These are phyloP conservation scores for Cupressus sempervirens DNA, from an alignment of 75 land plant species.

Conservation along the genomic window DNA sequence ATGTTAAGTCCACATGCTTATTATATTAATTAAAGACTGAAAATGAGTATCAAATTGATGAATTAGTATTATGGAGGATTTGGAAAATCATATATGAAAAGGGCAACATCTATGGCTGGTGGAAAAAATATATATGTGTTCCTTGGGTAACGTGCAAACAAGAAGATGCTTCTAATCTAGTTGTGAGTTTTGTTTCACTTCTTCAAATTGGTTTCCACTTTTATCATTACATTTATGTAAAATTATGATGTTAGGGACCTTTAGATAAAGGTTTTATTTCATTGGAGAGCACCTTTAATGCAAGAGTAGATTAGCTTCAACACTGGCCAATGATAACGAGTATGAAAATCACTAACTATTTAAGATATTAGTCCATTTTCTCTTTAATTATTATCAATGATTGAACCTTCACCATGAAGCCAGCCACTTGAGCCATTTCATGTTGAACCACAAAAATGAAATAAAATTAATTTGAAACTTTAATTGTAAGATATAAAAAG, in stretches of 20 bases:
- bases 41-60: slow-evolving; percentile 73
- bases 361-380: background rate
- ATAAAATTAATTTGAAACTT: background rate
- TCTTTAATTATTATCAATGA: background rate
- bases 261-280: no score
- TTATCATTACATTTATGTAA: no score
- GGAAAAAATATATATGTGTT: slow-evolving; percentile 62
- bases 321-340: no score
- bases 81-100: slow-evolving; percentile 46
- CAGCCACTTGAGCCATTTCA: background rate
- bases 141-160: slow-evolving; percentile 98
- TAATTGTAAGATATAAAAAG: background rate
- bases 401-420: background rate
- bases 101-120: slow-evolving; percentile 90
- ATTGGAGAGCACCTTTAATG: no score
- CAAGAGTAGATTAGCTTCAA: no score
- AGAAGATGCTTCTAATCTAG: slow-evolving; percentile 75
- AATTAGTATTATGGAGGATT: slow-evolving; percentile 34
- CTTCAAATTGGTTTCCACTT: background rate
- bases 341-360: no score
- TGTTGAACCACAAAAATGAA: background rate
- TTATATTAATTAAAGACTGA: slow-evolving; percentile 53
- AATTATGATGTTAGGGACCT: background rate
- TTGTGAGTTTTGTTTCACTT: slow-evolving; percentile 42
- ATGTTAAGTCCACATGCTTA: background rate